A percentile compares a stretch with the other conserved stretches of the same genome.
Conservation (phyloP, 1,284 basidiomycete species). For the Ceratobasidium sp. region DNA sequence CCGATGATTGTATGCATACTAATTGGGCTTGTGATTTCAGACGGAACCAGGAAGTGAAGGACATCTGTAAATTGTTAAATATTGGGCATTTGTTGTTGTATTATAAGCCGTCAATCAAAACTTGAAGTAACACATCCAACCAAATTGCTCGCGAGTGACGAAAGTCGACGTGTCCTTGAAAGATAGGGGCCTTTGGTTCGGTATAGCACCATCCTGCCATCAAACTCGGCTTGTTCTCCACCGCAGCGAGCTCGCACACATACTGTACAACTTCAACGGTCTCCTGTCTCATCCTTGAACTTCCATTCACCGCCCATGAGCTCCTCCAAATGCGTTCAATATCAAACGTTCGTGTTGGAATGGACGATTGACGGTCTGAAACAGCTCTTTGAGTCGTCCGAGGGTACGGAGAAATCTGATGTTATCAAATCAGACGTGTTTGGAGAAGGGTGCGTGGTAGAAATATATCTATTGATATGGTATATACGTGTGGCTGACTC, state of each 20-base stretch:
- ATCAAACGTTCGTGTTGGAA: conserved; percentile 75
- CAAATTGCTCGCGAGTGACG: too few relatives aligned
- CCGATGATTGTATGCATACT: not conserved
- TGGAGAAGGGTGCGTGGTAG: conserved; percentile 62
- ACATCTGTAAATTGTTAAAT: conserved; percentile 1
- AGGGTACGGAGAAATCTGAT: conserved; percentile 78
- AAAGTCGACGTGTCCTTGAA: too few relatives aligned
- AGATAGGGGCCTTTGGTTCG: too few relatives aligned
- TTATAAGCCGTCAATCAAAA: conserved; percentile 21
- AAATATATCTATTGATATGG: not conserved
- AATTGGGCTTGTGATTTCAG: conserved; percentile 12
- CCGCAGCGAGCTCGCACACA: too few relatives aligned
- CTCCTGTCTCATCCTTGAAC: too few relatives aligned
- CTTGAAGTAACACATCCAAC: too few relatives aligned
- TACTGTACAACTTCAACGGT: too few relatives aligned
- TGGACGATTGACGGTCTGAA: conserved; percentile 80
- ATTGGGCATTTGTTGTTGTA: conserved; percentile 6
- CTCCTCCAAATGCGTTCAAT: conserved; percentile 60
- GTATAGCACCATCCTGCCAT: too few relatives aligned
- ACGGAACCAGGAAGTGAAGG: conserved; percentile 29
- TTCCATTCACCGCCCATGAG: not conserved
- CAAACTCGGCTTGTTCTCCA: too few relatives aligned
- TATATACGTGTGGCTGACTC: not conserved
- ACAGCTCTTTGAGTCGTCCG: conserved; percentile 76
- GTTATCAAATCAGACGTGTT: conserved; percentile 75